Base-by-base conservation (phyloP, 148 eudicot genomes). In the Rheum nobile region DNA sequence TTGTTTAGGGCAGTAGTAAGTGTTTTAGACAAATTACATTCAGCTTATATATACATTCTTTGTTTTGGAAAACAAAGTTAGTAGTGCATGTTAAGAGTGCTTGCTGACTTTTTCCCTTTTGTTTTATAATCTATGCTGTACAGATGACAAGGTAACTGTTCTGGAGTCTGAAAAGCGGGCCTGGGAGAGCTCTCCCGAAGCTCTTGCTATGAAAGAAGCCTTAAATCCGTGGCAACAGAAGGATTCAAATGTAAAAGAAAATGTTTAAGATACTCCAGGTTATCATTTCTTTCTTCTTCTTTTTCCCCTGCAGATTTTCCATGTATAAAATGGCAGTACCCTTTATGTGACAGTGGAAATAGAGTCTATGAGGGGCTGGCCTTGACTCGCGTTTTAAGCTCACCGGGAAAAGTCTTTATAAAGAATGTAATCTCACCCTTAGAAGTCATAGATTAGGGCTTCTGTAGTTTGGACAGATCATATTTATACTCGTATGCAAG, bases 81-180 rank as follows among this genome's bases (percentile, higher is more conserved):
- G 6, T 19, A 65, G 39, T 65, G 21, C 41, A 65, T 65, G 38
- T 65, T 21, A 65, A 65, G 70, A 71, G 55, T 39, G 59, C 43
- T 32, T 52, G 63, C 31, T 13, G 79, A 46, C 31, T 12, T 31
- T 32, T 16, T 6, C 22, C 11, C 39, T 17, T 32, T 65, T 65
- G 21, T 65, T 31, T 65, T 31, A 65, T 65, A 65, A 31, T 65
- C 41, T 67, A 24, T 70, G 39, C 9, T 37, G 17, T 75, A 83
- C 90, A 93, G 98, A 93, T 83, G 98, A 93, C 81, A 87, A 88
- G 77, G 98, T 93, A 73, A 86, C 98, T 41, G 98, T 79, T 67
- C 50, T 90, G 78, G 98, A 93, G 79, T 78, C 93, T 1, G 96
- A 93, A 77, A 93, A 90, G 86, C 88, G 88, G 74, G 98, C 88